Base-by-base conservation (phyloP, 108 stramenopile genomes). In the Skeletonema menzelii region DNA sequence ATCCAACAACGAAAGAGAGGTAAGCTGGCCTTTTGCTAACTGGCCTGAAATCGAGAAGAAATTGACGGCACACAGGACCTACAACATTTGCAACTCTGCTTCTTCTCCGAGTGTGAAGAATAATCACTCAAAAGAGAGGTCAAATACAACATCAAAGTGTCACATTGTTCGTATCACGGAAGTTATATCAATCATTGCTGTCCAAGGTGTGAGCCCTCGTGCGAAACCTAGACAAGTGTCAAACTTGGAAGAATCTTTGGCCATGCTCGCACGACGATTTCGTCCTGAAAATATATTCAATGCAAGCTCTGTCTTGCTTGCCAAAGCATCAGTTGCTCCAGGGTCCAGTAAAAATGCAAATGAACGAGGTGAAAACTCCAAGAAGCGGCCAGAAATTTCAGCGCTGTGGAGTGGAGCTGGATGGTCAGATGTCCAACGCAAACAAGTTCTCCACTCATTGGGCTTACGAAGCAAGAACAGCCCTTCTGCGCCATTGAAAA, bases 401-500 rank as follows among this genome's bases (percentile, higher is more conserved):
- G 68, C 71, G 8, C 71, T 79, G 3, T 79, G 78, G 78, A 70
- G 67, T 68, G 78, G 32, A 26, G 53, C 69, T 24, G 56, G 47
- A 55, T 79, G 66, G 78, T 59, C 69, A 20, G 67, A 72, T 13
- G 31, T 24, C n/a, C 69, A 71, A 49, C 65, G 57, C 17, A 68
- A 79, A 42, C 63, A 70, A 37, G 38, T 72, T 14, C 61, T 79
- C 1, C 64, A 67, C 47, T 42, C 65, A 12, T 42, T 79, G 35
- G 70, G 78, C 10, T 62, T 79, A 58, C 44, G 70, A 35, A 47
- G 63, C 24, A 68, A 46, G 11, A 46, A 67, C 32, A 79, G 78
- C 38, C 78, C 78, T 31, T 53, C 49, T 53, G 40, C 78, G 8
- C 78, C 78, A 26, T 63, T 79, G 44, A 79, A 72, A 42, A 79